phyloP scores from a whole-genome alignment of 805 yeast species.

The Ogataea trehalophila region DNA sequence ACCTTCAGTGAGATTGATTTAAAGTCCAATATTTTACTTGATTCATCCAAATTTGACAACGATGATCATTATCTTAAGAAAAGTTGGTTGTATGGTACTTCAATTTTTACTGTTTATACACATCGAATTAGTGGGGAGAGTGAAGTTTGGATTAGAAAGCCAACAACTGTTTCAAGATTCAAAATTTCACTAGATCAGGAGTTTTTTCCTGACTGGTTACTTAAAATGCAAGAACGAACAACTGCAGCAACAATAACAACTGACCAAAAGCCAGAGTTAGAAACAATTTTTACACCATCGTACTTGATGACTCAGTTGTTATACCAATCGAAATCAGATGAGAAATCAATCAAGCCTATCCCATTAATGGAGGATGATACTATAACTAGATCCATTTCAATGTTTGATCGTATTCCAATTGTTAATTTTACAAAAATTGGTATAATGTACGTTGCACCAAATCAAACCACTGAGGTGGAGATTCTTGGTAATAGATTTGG shows the following conservation, averaged over 20 bases:
- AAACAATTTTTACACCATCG: slow-evolving; percentile 17
- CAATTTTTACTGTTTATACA: slow-evolving; percentile 54
- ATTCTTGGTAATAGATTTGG: slow-evolving; percentile 63
- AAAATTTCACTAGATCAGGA: slow-evolving; percentile 38
- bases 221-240: slow-evolving; percentile 8
- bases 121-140: slow-evolving; percentile 48
- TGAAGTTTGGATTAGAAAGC: slow-evolving; percentile 49
- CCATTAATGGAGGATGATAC: slow-evolving; percentile 27
- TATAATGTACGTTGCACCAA: slow-evolving; percentile 64
- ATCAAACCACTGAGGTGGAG: slow-evolving; percentile 58
- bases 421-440: slow-evolving; percentile 79
- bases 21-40: slow-evolving; percentile 30
- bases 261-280: no score
- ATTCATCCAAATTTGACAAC: slow-evolving; percentile 8
- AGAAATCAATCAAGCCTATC: slow-evolving; percentile 12
- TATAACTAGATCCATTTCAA: slow-evolving; percentile 48
- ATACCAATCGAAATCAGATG: slow-evolving; percentile 7
- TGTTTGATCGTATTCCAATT: slow-evolving; percentile 72
- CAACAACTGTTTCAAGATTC: slow-evolving; percentile 58
- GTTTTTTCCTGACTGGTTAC: slow-evolving; percentile 27
- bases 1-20: slow-evolving; percentile 61
- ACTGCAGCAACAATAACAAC: background rate
- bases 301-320: slow-evolving; percentile 18
- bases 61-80: slow-evolving; percentile 21
- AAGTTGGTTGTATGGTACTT: slow-evolving; percentile 59